Percentiles rank a stretch among this genome's conserved stretches.
phyloP scores from a whole-genome alignment of 306 rosid genomes.

The Vachellia collinsii region DNA sequence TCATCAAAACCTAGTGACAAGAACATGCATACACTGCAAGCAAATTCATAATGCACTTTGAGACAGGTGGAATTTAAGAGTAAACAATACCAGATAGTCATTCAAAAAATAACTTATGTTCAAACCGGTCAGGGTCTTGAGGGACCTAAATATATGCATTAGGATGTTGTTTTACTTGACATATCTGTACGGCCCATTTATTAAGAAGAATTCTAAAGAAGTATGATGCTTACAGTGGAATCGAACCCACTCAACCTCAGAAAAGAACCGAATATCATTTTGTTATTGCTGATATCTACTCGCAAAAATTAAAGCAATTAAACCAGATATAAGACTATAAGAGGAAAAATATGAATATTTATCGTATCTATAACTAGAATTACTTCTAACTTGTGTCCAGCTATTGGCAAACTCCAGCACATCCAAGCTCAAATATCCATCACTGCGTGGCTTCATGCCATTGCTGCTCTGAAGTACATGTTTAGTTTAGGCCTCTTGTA shows the following conservation, averaged over 20 bases:
- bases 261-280: constrained; percentile 1
- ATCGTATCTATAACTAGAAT: background rate
- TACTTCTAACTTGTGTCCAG: background rate
- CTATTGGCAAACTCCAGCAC: background rate
- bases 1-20: constrained; percentile 18
- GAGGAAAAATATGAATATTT: background rate
- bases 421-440: background rate
- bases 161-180: background rate
- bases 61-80: background rate
- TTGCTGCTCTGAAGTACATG: background rate
- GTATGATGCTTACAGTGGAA: background rate
- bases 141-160: background rate
- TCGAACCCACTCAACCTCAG: background rate
- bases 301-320: too few relatives aligned
- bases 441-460: background rate
- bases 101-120: background rate
- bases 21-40: background rate
- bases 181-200: background rate
- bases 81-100: background rate
- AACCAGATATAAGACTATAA: background rate
- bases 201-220: background rate
- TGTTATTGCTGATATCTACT: background rate
- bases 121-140: too few relatives aligned
- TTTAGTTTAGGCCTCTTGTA: background rate
- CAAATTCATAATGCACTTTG: background rate